phyloP scores from a whole-genome alignment of 2,329 filamentous ascomycete species.

The Ophiostoma piceae region DNA sequence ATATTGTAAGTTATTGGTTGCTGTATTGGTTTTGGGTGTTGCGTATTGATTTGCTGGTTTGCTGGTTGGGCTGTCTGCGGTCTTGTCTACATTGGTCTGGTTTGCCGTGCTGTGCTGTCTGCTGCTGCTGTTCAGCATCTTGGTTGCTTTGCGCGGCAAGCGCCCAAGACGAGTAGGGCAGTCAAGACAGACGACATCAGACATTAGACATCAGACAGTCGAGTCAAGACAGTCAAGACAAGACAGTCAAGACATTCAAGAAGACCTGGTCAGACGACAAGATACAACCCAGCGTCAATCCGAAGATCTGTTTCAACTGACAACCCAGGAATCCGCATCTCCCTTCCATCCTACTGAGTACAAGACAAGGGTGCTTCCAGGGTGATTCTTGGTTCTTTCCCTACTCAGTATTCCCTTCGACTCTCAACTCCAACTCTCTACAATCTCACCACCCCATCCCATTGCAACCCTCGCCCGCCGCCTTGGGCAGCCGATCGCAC shows the following conservation, averaged over 20 bases:
- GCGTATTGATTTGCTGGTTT: no score
- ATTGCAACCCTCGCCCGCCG: conserved; percentile 24
- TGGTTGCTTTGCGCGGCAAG: no score
- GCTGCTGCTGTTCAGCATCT: no score
- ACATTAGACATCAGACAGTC: no score
- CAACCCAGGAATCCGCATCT: neutral
- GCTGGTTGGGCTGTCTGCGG: no score
- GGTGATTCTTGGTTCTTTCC: neutral
- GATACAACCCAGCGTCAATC: neutral
- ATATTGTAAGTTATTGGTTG: conserved; percentile 12
- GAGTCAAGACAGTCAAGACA: no score
- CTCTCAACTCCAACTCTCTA: neutral
- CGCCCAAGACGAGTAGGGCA: no score
- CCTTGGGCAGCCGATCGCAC: conserved; percentile 22
- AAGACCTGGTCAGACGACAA: neutral
- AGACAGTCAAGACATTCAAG: neutral
- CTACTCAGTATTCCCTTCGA: neutral
- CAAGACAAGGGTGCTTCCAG: conserved; percentile 5
- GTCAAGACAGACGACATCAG: no score
- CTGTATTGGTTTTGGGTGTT: neutral
- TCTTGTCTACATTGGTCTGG: no score
- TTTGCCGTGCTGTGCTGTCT: no score
- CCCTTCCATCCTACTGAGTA: conserved; percentile 14
- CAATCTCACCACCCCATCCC: conserved; percentile 15
- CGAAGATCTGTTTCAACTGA: neutral